Evolutionary conservation across 2,329 filamentous ascomycete species (phyloP).

Genomic region (Pezizomycotina sp.): DNA sequence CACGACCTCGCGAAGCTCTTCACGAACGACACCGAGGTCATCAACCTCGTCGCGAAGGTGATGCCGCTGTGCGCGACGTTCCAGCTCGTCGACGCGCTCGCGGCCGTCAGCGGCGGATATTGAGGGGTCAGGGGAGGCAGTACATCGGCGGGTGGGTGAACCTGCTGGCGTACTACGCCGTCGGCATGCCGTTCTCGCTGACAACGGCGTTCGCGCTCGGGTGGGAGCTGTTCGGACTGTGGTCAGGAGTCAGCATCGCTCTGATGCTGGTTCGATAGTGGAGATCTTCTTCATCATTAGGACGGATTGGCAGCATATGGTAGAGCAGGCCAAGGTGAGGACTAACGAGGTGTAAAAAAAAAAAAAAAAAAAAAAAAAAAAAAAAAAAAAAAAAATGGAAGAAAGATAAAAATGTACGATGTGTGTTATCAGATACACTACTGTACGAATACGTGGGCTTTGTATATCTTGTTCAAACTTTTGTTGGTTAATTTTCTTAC

Average conservation of each 20-base stretch:
- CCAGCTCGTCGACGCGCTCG: constrained; percentile 73
- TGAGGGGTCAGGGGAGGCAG: constrained; percentile 76
- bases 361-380: not conserved
- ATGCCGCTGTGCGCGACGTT: constrained; percentile 73
- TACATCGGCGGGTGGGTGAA: constrained; percentile 81
- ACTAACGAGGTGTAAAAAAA: too few relatives aligned
- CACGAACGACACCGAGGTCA: constrained; percentile 55
- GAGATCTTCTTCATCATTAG: constrained; percentile 12
- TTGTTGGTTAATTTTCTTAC: constrained; percentile 8
- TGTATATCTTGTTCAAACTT: constrained; percentile 5
- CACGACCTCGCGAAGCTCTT: constrained; percentile 62
- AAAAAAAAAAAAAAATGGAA: not conserved
- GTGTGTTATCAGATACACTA: not conserved
- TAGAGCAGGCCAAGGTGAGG: too few relatives aligned
- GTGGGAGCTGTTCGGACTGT: constrained; percentile 67
- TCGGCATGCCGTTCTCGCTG: constrained; percentile 74
- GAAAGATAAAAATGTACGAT: not conserved
- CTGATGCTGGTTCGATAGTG: constrained; percentile 34
- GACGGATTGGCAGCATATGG: constrained; percentile 21
- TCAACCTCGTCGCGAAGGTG: constrained; percentile 47
- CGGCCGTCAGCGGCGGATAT: constrained; percentile 67
- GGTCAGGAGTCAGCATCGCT: constrained; percentile 61
- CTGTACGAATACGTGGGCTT: constrained; percentile 1
- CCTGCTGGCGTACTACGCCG: constrained; percentile 66
- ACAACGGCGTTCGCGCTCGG: constrained; percentile 56